Evolutionary conservation across 805 yeast species (phyloP).

Genomic region (Schwanniomyces occidentalis): DNA sequence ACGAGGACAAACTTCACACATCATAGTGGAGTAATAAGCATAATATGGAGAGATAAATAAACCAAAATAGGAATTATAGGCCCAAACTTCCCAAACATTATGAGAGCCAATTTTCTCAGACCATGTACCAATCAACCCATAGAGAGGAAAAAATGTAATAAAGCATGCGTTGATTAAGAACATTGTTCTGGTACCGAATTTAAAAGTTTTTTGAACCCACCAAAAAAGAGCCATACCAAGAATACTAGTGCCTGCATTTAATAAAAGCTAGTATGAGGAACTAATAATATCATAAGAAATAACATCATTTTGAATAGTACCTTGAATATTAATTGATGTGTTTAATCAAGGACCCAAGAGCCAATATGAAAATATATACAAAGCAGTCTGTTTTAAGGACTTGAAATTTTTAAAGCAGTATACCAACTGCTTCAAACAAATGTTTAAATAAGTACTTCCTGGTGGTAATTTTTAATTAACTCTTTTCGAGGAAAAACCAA

Average conservation of each 20-base stretch:
- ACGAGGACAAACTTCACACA: constrained; percentile 5
- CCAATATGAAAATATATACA: constrained; percentile 5
- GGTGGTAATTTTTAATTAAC: constrained; percentile 3
- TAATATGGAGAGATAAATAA: constrained; percentile 6
- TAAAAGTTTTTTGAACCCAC: constrained; percentile 1
- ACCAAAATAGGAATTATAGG: constrained; percentile 5
- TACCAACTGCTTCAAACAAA: constrained; percentile 3
- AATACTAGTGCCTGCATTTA: constrained; percentile 2
- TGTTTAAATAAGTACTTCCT: constrained; percentile 1
- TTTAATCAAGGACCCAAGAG: constrained; percentile 3
- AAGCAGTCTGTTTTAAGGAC: constrained; percentile 2
- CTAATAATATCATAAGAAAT: constrained; percentile 6
- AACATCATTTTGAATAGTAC: constrained; percentile 7
- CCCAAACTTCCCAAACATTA: constrained; percentile 3
- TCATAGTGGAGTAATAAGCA: constrained; percentile 6
- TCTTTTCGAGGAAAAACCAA: constrained; percentile 8
- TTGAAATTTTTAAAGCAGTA: constrained; percentile 5
- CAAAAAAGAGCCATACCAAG: constrained; percentile 2
- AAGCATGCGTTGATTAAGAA: constrained; percentile 3
- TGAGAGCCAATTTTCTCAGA: constrained; percentile 2
- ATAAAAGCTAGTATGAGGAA: constrained; percentile 1
- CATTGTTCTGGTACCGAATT: constrained; percentile 1
- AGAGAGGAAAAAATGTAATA: constrained; percentile 1
- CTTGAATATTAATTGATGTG: constrained; percentile 2
- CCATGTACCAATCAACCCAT: constrained; percentile 6